Evolutionary conservation across 2,329 filamentous ascomycete species (phyloP).

Genomic region (Fusarium stilboides): DNA sequence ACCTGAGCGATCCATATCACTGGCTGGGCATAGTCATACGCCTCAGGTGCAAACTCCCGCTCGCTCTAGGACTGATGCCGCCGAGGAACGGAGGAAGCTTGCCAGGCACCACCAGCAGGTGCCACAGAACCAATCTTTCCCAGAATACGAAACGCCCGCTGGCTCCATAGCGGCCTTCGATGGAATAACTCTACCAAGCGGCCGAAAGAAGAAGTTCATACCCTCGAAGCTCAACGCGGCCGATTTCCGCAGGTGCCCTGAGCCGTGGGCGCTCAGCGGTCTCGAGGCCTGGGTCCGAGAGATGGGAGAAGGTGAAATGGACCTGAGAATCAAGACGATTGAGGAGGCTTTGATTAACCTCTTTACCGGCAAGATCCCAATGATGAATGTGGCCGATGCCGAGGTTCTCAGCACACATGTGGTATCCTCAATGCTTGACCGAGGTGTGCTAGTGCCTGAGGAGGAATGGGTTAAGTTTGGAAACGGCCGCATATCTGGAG

Average conservation of each 20-base stretch:
- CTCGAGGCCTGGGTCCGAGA: slow-evolving; percentile 89
- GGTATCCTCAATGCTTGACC: slow-evolving; percentile 83
- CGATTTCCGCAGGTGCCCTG: slow-evolving; percentile 87
- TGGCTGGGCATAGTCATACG: slow-evolving; percentile 85
- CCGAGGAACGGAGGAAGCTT: slow-evolving; percentile 74
- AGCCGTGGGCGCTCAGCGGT: slow-evolving; percentile 95
- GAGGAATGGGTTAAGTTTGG: slow-evolving; percentile 99
- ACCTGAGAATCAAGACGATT: slow-evolving; percentile 87
- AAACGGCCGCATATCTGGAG: slow-evolving; percentile 83
- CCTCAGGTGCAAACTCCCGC: slow-evolving; percentile 86
- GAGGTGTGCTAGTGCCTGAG: slow-evolving; percentile 84
- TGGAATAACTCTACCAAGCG: slow-evolving; percentile 84
- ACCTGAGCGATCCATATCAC: slow-evolving; percentile 82
- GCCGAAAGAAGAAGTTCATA: slow-evolving; percentile 85
- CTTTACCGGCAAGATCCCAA: slow-evolving; percentile 95
- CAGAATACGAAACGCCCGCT: slow-evolving; percentile 70
- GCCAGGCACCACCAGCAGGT: slow-evolving; percentile 67
- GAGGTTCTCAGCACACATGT: slow-evolving; percentile 86
- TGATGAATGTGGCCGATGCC: slow-evolving; percentile 98
- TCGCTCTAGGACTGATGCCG: slow-evolving; percentile 93
- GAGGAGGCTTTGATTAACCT: slow-evolving; percentile 89
- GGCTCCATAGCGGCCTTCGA: slow-evolving; percentile 77
- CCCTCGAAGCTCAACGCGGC: slow-evolving; percentile 84
- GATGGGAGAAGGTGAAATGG: slow-evolving; percentile 91
- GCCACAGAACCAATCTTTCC: slow-evolving; percentile 65